These are phyloP conservation scores for Paracamarosporium sp. DNA, from an alignment of 2,329 filamentous ascomycete species.

Conservation along the genomic window DNA sequence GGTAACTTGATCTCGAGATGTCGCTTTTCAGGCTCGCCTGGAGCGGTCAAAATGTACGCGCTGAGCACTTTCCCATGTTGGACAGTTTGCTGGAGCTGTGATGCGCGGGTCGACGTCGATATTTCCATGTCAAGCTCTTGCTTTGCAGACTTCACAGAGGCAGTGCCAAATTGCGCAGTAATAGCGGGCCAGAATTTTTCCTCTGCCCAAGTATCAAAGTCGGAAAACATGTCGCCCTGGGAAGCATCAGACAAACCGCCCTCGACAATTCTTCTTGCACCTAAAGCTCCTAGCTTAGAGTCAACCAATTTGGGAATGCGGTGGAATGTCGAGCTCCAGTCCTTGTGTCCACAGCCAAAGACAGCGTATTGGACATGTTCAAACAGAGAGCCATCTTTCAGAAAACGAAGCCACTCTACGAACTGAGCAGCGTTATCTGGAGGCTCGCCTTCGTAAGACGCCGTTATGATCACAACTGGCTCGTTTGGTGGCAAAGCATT, in stretches of 20 bases:
- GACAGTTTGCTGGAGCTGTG: conserved; percentile 27
- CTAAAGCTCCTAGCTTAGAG: conserved; percentile 20
- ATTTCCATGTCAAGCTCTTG: not conserved
- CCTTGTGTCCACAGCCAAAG: conserved; percentile 41
- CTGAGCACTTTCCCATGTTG: conserved; percentile 20
- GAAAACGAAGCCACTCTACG: conserved; percentile 37
- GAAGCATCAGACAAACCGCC: conserved; percentile 34
- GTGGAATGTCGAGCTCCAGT: conserved; percentile 44
- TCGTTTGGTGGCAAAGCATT: conserved; percentile 28
- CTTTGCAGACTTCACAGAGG: not conserved
- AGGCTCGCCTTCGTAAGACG: conserved; percentile 45
- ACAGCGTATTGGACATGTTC: conserved; percentile 37
- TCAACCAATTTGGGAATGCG: conserved; percentile 43
- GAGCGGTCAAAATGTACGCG: conserved; percentile 17
- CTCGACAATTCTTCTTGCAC: conserved; percentile 22
- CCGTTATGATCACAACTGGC: conserved; percentile 41
- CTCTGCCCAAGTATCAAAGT: conserved; percentile 41
- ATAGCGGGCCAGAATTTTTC: conserved; percentile 29
- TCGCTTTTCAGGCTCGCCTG: conserved; percentile 14
- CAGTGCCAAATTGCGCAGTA: conserved; percentile 11
- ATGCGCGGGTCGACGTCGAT: conserved; percentile 11
- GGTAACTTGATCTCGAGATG: conserved; percentile 34
- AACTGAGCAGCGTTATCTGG: conserved; percentile 45
- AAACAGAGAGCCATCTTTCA: conserved; percentile 16
- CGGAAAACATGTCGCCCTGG: conserved; percentile 32